Percentiles rank a stretch among this genome's conserved stretches.
phyloP scores from a whole-genome alignment of 306 rosid species.

The Casuarina equisetifolia region DNA sequence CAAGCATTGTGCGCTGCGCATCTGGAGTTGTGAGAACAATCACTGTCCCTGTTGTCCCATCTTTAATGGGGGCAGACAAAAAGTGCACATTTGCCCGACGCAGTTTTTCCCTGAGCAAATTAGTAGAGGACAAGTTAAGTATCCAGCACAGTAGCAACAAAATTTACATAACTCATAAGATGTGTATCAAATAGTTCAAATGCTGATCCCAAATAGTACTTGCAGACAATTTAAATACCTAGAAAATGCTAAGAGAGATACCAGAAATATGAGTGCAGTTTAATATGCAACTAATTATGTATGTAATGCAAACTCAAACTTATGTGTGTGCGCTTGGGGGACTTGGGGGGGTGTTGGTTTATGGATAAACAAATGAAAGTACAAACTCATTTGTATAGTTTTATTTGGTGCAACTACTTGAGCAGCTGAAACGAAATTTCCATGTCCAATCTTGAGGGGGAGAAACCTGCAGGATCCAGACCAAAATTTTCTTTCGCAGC shows the following conservation, averaged over 20 bases:
- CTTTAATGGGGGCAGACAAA: conserved; percentile 73
- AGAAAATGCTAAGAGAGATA: not conserved
- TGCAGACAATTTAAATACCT: not conserved
- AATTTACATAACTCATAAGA: conserved; percentile 8
- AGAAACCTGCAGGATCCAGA: no score
- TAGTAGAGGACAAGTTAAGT: not conserved
- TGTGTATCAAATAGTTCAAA: not conserved
- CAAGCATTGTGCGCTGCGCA: conserved; percentile 97
- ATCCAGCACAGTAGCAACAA: conserved; percentile 4
- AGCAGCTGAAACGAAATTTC: no score
- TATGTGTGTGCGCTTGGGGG: not conserved
- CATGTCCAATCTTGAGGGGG: no score
- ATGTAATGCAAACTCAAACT: not conserved
- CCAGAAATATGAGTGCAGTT: not conserved
- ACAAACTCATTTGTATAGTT: no score
- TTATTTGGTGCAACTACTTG: no score
- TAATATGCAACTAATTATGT: not conserved
- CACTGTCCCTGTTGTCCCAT: conserved; percentile 93
- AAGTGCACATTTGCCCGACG: conserved; percentile 85
- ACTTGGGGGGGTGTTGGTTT: no score
- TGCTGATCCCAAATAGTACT: not conserved
- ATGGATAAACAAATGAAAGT: no score
- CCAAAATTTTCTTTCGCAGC: no score
- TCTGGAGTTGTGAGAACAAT: conserved; percentile 96
- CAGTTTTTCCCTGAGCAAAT: conserved; percentile 58